These are phyloP conservation scores for Fusarium nodosum DNA, from an alignment of 2,329 filamentous ascomycete genomes.

Conservation along the genomic window DNA sequence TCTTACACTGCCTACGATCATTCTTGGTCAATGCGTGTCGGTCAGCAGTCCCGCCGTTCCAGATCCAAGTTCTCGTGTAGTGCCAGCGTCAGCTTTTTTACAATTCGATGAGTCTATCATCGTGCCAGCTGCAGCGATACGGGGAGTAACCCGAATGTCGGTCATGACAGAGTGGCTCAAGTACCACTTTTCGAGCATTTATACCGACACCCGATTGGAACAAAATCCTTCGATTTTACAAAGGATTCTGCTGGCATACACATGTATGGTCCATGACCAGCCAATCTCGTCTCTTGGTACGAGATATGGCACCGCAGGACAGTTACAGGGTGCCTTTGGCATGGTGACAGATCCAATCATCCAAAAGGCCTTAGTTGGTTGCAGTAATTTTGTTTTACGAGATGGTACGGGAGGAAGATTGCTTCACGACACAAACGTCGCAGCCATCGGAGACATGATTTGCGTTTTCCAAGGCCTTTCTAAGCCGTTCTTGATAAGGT, in stretches of 20 bases:
- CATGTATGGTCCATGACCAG: constrained; percentile 12
- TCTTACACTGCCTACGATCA: background rate
- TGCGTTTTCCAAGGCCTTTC: constrained; percentile 17
- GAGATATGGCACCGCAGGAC: background rate
- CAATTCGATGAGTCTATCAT: constrained; percentile 8
- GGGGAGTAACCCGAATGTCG: background rate
- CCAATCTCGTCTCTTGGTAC: background rate
- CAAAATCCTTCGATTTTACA: background rate
- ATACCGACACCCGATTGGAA: background rate
- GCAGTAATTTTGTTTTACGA: constrained; percentile 10
- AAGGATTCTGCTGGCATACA: constrained; percentile 24
- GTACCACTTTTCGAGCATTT: constrained; percentile 17
- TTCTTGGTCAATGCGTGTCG: constrained; percentile 10
- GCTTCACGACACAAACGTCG: fast-evolving
- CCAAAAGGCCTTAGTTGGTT: constrained; percentile 2
- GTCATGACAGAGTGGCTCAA: constrained; percentile 20
- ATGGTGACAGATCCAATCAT: background rate
- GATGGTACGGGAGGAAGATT: constrained; percentile 8
- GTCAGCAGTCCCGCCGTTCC: background rate
- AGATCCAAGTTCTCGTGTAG: fast-evolving
- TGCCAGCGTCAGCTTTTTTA: background rate
- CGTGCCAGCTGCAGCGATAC: background rate
- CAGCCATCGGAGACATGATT: constrained; percentile 4
- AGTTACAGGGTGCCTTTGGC: constrained; percentile 3
- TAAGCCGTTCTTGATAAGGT: background rate